Base-by-base conservation (phyloP, 2,329 filamentous ascomycete genomes). In the Aspergillus uvarum region DNA sequence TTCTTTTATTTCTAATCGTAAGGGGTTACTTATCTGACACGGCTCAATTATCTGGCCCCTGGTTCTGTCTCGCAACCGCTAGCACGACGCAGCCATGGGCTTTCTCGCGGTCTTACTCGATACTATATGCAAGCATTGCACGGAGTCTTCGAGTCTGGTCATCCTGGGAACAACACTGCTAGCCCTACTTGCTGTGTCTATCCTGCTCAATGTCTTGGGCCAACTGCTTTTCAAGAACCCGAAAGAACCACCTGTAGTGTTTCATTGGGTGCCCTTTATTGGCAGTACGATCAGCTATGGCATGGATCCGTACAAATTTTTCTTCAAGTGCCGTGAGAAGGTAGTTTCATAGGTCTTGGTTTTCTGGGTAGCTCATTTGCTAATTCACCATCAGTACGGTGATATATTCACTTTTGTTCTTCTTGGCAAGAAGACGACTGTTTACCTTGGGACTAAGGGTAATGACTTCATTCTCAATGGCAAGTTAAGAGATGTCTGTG, bases 401-500 rank as follows among this genome's bases (percentile, higher is more conserved):
- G 90, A 96, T 77, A 87, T 92, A 72, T 96, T 95, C 75, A 96
- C 92, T 19, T 96, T 96, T 71, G 80, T 96, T 61, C 85, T 96
- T 53, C 87, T 96, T 56, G 92, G 92, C 69, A 92, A 90, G 82
- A 94, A 92, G 79, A 95, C 90, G 51, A 96, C 92, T 3, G 92
- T 96, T 48, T 92, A 87, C 67, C 80, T 96, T 62, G 91, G 92
- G 58, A 87, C 89, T 38, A 84, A 88, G 67, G 92, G 92, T 67
- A 96, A 96, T 75, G 91, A 96, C 67, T 96, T 96, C 76, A 92
- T 96, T 67, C 82, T 96, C 67, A 96, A 96, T 74, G 92, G 91
- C 73, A 96, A 95, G 81, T 83, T 92, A 70, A 91, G 90, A 79
- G 92, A 96, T 72, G 88, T 96, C 69, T 92, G 89, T 73, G 92